phyloP scores from a whole-genome alignment of 768 basidiomycete genomes.

The Trametes gibbosa region DNA sequence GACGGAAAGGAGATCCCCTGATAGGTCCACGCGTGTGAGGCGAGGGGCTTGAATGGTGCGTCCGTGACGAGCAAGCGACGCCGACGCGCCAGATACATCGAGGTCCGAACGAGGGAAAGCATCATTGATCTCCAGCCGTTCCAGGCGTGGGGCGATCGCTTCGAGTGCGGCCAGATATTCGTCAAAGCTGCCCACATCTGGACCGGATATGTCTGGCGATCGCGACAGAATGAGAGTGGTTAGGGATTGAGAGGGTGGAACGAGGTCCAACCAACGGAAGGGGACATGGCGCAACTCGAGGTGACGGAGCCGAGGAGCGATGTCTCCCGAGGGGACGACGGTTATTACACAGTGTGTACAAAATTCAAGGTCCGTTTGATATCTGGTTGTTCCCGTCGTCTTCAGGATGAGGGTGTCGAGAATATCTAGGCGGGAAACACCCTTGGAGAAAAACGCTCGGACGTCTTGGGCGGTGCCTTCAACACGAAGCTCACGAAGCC shows the following conservation, averaged over 20 bases:
- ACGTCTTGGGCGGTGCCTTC: not conserved
- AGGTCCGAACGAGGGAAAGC: not conserved
- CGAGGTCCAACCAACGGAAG: not conserved
- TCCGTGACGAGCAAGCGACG: not conserved
- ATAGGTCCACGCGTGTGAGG: no score
- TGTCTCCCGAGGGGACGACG: not conserved
- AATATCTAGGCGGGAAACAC: not conserved
- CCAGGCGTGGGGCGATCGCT: not conserved
- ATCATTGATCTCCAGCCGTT: not conserved
- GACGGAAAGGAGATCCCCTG: no score
- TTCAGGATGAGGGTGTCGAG: not conserved
- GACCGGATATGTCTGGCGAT: not conserved
- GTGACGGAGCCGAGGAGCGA: not conserved
- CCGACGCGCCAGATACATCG: not conserved
- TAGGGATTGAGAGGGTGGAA: not conserved
- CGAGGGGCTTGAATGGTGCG: not conserved
- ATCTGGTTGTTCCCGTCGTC: no score
- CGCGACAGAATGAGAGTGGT: not conserved
- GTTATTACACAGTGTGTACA: not conserved
- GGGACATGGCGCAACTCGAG: not conserved
- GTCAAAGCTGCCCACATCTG: not conserved
- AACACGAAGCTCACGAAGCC: not conserved
- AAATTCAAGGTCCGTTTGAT: not conserved
- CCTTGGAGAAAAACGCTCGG: not conserved
- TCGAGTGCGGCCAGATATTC: not conserved